phyloP scores from a whole-genome alignment of 2,329 filamentous ascomycete genomes.

The Mycocentrospora acerina region DNA sequence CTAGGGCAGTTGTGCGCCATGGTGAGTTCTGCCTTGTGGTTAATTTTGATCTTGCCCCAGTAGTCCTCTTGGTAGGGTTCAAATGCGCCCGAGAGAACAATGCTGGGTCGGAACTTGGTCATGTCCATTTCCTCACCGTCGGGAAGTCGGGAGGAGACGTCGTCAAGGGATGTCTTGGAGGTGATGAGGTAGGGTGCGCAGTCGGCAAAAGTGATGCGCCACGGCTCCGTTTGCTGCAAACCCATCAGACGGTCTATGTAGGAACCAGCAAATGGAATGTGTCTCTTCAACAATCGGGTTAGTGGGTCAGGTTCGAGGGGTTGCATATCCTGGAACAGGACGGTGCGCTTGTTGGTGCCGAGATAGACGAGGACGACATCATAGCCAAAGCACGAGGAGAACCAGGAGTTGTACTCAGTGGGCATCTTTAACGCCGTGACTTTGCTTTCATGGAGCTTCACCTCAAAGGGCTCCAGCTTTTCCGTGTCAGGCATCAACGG shows the following conservation, averaged over 20 bases:
- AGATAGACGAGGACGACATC: slow-evolving; percentile 47
- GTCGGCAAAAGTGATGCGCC: slow-evolving; percentile 68
- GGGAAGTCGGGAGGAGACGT: slow-evolving; percentile 56
- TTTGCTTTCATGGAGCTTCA: slow-evolving; percentile 48
- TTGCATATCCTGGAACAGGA: slow-evolving; percentile 42
- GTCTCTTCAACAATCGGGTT: slow-evolving; percentile 14
- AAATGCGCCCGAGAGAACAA: slow-evolving; percentile 46
- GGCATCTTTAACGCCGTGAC: slow-evolving; percentile 49
- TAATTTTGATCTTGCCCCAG: slow-evolving; percentile 45
- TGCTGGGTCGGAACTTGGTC: slow-evolving; percentile 51
- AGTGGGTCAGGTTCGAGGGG: slow-evolving; percentile 16
- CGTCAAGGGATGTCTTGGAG: slow-evolving; percentile 67
- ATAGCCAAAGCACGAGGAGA: slow-evolving; percentile 48
- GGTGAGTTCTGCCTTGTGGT: slow-evolving; percentile 32
- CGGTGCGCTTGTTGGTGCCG: slow-evolving; percentile 43
- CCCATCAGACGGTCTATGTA: slow-evolving; percentile 30
- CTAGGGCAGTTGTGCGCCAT: slow-evolving; percentile 50
- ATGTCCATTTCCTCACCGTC: slow-evolving; percentile 45
- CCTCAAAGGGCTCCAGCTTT: slow-evolving; percentile 38
- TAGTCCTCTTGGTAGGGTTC: slow-evolving; percentile 50
- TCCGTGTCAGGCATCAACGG: slow-evolving; percentile 44
- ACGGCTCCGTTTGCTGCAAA: slow-evolving; percentile 22
- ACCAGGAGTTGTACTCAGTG: slow-evolving; percentile 45
- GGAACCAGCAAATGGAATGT: slow-evolving; percentile 12
- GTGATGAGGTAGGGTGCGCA: slow-evolving; percentile 73